Evolutionary conservation across 2,329 filamentous ascomycete species (phyloP).

Genomic region (Rhynchosporium secalis): DNA sequence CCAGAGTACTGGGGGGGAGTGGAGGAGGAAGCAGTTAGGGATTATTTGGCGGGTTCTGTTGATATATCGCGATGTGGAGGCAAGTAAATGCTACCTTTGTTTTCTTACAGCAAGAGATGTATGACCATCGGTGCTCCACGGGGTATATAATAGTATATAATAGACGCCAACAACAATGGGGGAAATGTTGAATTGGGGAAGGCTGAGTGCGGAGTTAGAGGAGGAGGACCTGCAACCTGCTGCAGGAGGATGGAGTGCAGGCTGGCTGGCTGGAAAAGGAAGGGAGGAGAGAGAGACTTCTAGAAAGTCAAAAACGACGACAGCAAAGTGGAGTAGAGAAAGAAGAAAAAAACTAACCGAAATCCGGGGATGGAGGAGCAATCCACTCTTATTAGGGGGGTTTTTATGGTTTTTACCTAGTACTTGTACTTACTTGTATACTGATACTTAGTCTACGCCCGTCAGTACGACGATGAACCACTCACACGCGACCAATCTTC

Average conservation of each 20-base stretch:
- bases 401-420: too few relatives aligned
- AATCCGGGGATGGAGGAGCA: background rate
- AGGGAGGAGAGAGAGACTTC: background rate
- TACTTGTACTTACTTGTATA: background rate
- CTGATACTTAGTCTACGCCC: background rate
- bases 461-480: background rate
- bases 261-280: background rate
- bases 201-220: background rate
- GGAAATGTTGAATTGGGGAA: background rate
- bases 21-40: background rate
- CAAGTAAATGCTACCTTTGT: background rate
- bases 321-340: background rate
- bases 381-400: slow-evolving; percentile 2
- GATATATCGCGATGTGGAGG: background rate
- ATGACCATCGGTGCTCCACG: background rate
- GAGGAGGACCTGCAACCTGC: background rate
- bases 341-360: background rate
- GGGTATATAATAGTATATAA: background rate
- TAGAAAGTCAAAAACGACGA: background rate
- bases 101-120: background rate
- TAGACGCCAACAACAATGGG: background rate
- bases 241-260: background rate
- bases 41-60: background rate
- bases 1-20: background rate
- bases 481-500: too few relatives aligned